A percentile compares a stretch with the other conserved stretches of the same genome.
phyloP scores from a whole-genome alignment of 805 yeast species.

The Candida jianshihensis region DNA sequence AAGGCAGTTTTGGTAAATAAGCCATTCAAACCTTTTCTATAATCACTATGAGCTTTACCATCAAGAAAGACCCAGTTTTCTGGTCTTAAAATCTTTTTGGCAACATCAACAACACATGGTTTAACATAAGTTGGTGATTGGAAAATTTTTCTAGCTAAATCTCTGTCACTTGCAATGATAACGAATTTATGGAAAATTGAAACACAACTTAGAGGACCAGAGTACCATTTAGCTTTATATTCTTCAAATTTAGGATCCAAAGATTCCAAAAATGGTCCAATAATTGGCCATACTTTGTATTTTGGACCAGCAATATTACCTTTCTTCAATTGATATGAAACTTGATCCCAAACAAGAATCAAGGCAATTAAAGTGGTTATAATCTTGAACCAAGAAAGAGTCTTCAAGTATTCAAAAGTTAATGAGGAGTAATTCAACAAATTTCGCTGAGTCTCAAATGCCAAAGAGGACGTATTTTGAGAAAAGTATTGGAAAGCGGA shows the following conservation, averaged over 20 bases:
- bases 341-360: constrained; percentile 59
- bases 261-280: constrained; percentile 93
- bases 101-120: constrained; percentile 98
- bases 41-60: constrained; percentile 92
- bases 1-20: constrained; percentile 81
- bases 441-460: constrained; percentile 5
- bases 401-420: constrained; percentile 9
- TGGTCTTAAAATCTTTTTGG: constrained; percentile 88
- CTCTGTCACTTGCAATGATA: constrained; percentile 85
- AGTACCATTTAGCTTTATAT: constrained; percentile 87
- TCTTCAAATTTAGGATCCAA: constrained; percentile 94
- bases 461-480: constrained; percentile 12
- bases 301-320: constrained; percentile 89
- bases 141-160: constrained; percentile 79
- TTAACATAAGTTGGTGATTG: constrained; percentile 82
- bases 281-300: constrained; percentile 86
- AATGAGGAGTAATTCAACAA: not conserved
- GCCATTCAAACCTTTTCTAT: constrained; percentile 85
- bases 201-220: constrained; percentile 93
- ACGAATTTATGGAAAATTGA: constrained; percentile 98
- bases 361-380: constrained; percentile 39
- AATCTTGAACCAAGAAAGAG: constrained; percentile 49
- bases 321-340: constrained; percentile 72
- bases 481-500: constrained; percentile 15
- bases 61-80: constrained; percentile 97